Base-by-base conservation (phyloP, 768 basidiomycete genomes). In the Boletellus emodensis region DNA sequence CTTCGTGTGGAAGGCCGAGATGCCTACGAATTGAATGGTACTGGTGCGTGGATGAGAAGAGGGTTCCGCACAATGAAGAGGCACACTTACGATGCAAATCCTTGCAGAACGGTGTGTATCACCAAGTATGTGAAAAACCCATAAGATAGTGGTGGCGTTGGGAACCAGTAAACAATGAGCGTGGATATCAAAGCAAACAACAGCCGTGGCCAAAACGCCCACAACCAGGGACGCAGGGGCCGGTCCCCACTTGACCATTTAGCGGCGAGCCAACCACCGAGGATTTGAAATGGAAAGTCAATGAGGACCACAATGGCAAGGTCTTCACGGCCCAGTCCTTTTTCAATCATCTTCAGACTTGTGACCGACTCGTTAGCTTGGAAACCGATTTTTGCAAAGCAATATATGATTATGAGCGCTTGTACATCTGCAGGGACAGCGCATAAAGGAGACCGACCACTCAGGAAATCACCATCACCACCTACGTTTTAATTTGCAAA, bases 21-120 rank as follows among this genome's bases (percentile, higher is more conserved):
- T 93, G 9, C 96, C 94, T 17, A 97, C 95, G 63, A 98, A 99
- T 68, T 99, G 95, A n/a, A 98, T 85, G 5, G 95, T 97, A 40
- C 95, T 95, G 51, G 26, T 3, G 40, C 48, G 18, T 24, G 54
- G 49, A 45, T 51, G 52, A 46, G 40, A 44, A 40, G 44, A 13
- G 3, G 17, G n/a, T 26, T 15, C n/a, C 14, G 18, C 18, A 40
- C 17, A 24, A n/a, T 33, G 20, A 48, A 44, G 14, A 26, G 26
- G 17, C 24, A 26, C 37, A 67, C 88, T 70, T 64, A 94, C 94
- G 85, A 80, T 7, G 91, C 77, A 63, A 98, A 93, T 15, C 88
- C 89, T 8, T 85, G 83, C 14, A 90, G 52, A 17, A 98, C 82
- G 1, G 92, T 96, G 55, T 90, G 85, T 2, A 85, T 54, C 43